Evolutionary conservation across 2,329 filamentous ascomycete genomes (phyloP).

Genomic region (Didymella segeticola): DNA sequence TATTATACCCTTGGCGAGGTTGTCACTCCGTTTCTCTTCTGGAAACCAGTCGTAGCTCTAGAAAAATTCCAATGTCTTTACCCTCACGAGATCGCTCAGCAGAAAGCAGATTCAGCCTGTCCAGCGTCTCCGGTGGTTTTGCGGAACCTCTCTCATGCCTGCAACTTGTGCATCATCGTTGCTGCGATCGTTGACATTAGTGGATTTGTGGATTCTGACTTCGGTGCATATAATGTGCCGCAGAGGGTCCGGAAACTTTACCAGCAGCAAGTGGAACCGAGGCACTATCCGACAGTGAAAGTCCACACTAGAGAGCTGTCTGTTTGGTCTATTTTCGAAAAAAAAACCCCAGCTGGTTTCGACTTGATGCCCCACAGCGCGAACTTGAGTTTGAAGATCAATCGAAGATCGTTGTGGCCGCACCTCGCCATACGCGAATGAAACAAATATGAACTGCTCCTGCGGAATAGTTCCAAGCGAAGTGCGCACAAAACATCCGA

Average conservation of each 20-base stretch:
- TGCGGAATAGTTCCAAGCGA: background rate
- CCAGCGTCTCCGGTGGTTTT: background rate
- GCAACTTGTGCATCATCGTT: background rate
- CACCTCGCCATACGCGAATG: background rate
- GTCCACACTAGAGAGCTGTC: background rate
- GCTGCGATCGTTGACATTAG: background rate
- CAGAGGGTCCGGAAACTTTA: background rate
- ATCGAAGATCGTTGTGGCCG: background rate
- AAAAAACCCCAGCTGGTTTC: background rate
- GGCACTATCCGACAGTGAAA: too few species aligned
- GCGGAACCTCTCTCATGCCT: background rate
- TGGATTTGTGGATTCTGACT: background rate
- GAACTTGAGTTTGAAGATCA: conserved; percentile 4
- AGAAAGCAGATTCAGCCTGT: background rate
- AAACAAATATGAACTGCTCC: background rate
- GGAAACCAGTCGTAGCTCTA: background rate
- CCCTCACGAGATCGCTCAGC: background rate
- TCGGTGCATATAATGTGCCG: background rate
- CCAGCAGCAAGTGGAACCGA: too few species aligned
- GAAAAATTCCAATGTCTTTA: background rate
- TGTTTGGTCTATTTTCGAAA: background rate
- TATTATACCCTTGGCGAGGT: background rate
- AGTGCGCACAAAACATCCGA: background rate
- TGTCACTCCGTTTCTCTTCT: background rate
- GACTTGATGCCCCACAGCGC: background rate